Evolutionary conservation across 169 alveolate species (phyloP), one percentile per base, ranked within the genome.

Genomic region (Theileria orientalis): DNA sequence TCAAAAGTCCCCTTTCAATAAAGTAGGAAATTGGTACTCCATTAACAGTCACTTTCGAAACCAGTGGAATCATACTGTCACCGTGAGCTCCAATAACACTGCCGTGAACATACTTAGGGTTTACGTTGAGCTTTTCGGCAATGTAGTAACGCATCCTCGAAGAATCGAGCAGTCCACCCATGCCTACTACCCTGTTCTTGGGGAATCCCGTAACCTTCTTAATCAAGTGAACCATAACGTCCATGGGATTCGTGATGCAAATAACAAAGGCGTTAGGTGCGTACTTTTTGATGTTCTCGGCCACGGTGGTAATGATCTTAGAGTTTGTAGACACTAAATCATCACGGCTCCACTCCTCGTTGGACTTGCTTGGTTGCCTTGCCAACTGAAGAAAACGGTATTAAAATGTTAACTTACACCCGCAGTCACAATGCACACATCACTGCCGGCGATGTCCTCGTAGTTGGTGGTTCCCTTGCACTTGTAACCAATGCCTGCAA

Each of bases 71-170:
- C 95, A 91, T 92, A 35, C 85, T 69, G 83, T 93, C 96, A 21
- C 96, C 96, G 82, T 93, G 96, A 0, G 94, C 96, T 35, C 96
- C 96, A 25, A 93, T 85, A 29, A 91, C 80, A 21, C 82, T 71
- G 7, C 92, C 96, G 57, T 88, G 90, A 13, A 93, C 87, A 59
- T 86, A 84, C 52, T 75, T 83, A 21, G 93, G 93, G 82, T 91
- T 80, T 19, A 90, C 94, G 19, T 66, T 76, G 40, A 93, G 68
- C 61, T 83, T 90, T 52, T 84, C 84, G 42, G 93, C 85, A 27
- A 93, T 59, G 73, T 86, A 76, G 56, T 87, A 75, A 74, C 86
- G 62, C 86, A 92, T 87, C 46, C 96, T 89, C 49, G 92, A 69
- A 3, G 96, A 90, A 51, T 93, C 96, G 51, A 93, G 78, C 23